phyloP scores from a whole-genome alignment of 257 asterid species.

The Gentiana straminea region DNA sequence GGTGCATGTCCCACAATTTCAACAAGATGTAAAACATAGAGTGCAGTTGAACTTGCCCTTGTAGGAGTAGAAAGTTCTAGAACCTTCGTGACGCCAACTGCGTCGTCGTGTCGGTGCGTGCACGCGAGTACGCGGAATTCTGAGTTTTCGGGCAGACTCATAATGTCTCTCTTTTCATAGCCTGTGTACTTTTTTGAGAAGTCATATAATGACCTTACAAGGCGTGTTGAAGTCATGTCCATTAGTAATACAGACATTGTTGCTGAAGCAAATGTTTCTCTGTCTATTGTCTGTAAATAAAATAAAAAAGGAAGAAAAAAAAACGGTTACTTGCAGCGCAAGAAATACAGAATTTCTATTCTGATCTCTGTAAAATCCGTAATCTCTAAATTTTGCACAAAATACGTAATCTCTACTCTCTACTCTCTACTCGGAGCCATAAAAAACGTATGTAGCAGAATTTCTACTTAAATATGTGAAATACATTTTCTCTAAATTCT shows the following conservation, averaged over 20 bases:
- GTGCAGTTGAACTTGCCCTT: constrained; percentile 39
- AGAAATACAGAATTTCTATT: no score
- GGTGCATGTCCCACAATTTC: constrained; percentile 65
- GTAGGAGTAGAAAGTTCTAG: constrained; percentile 46
- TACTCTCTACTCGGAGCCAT: no score
- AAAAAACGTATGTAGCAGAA: no score
- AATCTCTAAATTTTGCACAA: no score
- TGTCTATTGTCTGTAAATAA: constrained; percentile 48
- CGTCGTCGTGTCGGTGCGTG: constrained; percentile 47
- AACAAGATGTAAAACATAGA: constrained; percentile 50
- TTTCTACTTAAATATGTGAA: no score
- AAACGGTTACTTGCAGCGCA: no score
- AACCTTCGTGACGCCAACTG: constrained; percentile 29
- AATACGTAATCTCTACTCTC: no score
- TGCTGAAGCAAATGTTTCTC: constrained; percentile 59
- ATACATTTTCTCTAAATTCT: no score
- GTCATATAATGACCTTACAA: constrained; percentile 39
- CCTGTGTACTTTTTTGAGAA: constrained; percentile 49
- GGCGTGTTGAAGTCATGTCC: constrained; percentile 23
- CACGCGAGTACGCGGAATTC: constrained; percentile 57
- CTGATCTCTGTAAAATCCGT: no score
- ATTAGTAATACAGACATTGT: constrained; percentile 37
- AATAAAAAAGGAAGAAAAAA: no score
- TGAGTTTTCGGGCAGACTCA: constrained; percentile 30
- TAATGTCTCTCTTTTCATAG: constrained; percentile 59